phyloP scores from a whole-genome alignment of 371 early-diverging fungal species.

The Coemansia linderi region DNA sequence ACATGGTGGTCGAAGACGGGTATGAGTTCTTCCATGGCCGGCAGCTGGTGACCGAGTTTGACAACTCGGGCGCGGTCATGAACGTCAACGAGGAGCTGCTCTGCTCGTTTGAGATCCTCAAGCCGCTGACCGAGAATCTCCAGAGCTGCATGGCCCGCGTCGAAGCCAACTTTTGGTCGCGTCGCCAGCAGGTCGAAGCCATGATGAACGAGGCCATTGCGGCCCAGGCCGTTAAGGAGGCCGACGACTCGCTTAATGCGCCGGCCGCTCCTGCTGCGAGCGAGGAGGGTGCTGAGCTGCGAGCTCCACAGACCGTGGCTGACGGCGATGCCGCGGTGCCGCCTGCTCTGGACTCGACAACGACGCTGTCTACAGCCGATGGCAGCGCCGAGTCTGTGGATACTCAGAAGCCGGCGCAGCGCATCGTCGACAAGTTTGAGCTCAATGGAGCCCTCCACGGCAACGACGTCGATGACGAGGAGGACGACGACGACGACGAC shows the following conservation, averaged over 20 bases:
- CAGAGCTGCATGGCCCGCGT: slow-evolving; percentile 46
- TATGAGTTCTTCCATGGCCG: slow-evolving; percentile 95
- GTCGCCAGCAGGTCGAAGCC: slow-evolving; percentile 48
- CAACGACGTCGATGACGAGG: slow-evolving; percentile 18
- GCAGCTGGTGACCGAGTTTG: slow-evolving; percentile 93
- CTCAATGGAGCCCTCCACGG: slow-evolving; percentile 9
- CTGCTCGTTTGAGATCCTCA: slow-evolving; percentile 61
- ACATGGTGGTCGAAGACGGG: slow-evolving; percentile 96
- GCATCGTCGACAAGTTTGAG: slow-evolving; percentile 24
- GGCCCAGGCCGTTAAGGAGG: slow-evolving; percentile 34
- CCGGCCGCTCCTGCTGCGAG: no score
- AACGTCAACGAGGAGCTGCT: slow-evolving; percentile 93
- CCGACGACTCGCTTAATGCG: neutral
- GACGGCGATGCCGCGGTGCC: neutral
- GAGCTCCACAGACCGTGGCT: neutral
- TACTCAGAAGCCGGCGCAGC: neutral
- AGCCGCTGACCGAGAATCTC: slow-evolving; percentile 49
- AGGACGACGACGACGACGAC: slow-evolving; percentile 22
- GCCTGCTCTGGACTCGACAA: neutral
- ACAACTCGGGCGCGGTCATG: slow-evolving; percentile 98
- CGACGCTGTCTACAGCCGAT: neutral
- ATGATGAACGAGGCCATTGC: slow-evolving; percentile 44
- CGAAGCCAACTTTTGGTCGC: slow-evolving; percentile 47
- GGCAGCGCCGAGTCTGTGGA: neutral
- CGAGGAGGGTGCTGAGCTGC: neutral